phyloP scores from a whole-genome alignment of 2,329 filamentous ascomycete species.

The Plenodomus lindquistii region DNA sequence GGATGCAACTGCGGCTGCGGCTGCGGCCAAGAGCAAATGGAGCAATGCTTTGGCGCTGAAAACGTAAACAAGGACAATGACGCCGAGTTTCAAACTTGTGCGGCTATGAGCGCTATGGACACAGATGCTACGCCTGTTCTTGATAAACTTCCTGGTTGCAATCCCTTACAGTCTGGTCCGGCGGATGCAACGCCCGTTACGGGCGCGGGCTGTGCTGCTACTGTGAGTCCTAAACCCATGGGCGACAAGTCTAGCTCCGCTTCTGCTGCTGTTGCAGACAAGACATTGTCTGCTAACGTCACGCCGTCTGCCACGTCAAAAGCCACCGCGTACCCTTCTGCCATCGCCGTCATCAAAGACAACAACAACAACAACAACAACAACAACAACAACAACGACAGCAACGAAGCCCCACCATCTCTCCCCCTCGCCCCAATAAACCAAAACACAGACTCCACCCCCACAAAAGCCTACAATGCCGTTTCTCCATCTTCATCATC shows the following conservation, averaged over 20 bases:
- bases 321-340: not conserved
- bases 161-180: constrained; percentile 44
- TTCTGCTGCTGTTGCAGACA: constrained; percentile 4
- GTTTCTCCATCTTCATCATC: constrained; percentile 1
- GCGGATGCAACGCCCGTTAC: constrained; percentile 30
- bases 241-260: constrained; percentile 6
- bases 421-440: constrained; percentile 6
- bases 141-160: constrained; percentile 44
- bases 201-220: constrained; percentile 29
- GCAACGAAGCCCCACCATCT: constrained; percentile 2
- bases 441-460: not conserved
- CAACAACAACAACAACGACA: not conserved
- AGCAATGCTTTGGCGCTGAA: constrained; percentile 41
- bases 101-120: constrained; percentile 19
- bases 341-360: not conserved
- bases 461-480: constrained; percentile 4
- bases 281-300: constrained; percentile 2
- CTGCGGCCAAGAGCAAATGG: constrained; percentile 40
- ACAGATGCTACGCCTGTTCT: constrained; percentile 22
- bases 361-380: not conserved
- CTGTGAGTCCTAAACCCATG: constrained; percentile 1
- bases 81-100: constrained; percentile 31
- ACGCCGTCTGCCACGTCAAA: not conserved
- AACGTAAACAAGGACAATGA: constrained; percentile 41
- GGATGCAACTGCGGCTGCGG: constrained; percentile 46